Evolutionary conservation across 352 stramenopile genomes (phyloP).

Genomic region (Globisporangium irregulare): DNA sequence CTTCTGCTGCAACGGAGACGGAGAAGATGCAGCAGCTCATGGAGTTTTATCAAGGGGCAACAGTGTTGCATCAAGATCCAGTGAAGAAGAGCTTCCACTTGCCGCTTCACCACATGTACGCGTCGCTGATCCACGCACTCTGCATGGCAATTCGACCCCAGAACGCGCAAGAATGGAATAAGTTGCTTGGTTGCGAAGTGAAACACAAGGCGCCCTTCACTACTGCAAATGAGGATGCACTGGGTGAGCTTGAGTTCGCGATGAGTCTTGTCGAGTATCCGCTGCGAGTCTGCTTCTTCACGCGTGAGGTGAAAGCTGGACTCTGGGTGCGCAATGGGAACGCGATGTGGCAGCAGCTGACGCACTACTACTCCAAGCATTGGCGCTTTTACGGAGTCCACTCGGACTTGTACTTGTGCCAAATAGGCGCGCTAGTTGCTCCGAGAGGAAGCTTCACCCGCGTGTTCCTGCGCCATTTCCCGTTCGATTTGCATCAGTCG

Average conservation of each 20-base stretch:
- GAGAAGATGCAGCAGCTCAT: conserved; percentile 27
- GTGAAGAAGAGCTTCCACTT: conserved; percentile 70
- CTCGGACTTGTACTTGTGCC: conserved; percentile 66
- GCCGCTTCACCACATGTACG: conserved; percentile 77
- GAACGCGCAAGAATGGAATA: conserved; percentile 41
- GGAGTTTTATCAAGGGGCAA: conserved; percentile 39
- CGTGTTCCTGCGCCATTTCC: conserved; percentile 57
- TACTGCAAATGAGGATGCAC: conserved; percentile 8
- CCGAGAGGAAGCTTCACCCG: conserved; percentile 49
- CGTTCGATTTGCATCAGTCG: conserved; percentile 22
- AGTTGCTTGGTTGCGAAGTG: conserved; percentile 32
- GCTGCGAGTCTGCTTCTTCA: conserved; percentile 60
- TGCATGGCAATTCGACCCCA: conserved; percentile 37
- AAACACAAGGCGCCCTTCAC: not conserved
- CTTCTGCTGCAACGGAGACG: conserved; percentile 9
- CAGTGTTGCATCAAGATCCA: conserved; percentile 21
- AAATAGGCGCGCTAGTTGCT: conserved; percentile 51
- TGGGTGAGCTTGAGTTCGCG: conserved; percentile 37
- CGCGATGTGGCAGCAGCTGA: conserved; percentile 77
- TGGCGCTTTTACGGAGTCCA: conserved; percentile 78
- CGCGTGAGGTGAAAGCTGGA: conserved; percentile 67
- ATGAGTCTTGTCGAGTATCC: conserved; percentile 46
- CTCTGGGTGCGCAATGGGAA: conserved; percentile 79
- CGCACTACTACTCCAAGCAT: conserved; percentile 80
- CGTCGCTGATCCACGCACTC: conserved; percentile 50